These are phyloP conservation scores for Adenanthera pavonina DNA, from an alignment of 306 rosid genomes.

Conservation along the genomic window DNA sequence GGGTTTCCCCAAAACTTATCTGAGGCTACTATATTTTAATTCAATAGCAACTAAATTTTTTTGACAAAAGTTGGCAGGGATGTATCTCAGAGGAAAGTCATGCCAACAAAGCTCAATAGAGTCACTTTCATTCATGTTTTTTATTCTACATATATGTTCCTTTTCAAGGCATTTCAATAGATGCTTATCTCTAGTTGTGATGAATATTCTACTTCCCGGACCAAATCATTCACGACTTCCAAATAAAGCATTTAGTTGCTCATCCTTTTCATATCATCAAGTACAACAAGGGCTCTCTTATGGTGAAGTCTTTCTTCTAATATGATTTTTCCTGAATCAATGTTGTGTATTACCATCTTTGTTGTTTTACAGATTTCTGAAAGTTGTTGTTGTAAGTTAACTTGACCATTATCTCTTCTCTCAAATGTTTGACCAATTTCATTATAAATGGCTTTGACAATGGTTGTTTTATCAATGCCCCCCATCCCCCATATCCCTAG, in stretches of 20 bases:
- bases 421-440: neutral
- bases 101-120: constrained; percentile 34
- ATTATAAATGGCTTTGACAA: neutral
- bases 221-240: neutral
- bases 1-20: constrained; percentile 18
- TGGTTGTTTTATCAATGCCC: neutral
- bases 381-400: neutral
- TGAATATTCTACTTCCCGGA: neutral
- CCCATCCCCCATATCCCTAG: constrained; percentile 8
- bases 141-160: neutral
- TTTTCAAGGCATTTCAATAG: neutral
- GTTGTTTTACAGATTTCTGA: neutral
- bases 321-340: neutral
- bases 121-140: neutral
- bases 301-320: neutral
- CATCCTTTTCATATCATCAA: neutral
- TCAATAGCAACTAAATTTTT: constrained; percentile 34
- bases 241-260: neutral
- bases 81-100: constrained; percentile 18
- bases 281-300: neutral
- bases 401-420: neutral
- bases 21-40: constrained; percentile 15
- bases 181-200: neutral
- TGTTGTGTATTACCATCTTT: neutral
- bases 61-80: constrained; percentile 28